Base-by-base conservation (phyloP, 1,284 basidiomycete species). In the Ceratobasidium sp. region DNA sequence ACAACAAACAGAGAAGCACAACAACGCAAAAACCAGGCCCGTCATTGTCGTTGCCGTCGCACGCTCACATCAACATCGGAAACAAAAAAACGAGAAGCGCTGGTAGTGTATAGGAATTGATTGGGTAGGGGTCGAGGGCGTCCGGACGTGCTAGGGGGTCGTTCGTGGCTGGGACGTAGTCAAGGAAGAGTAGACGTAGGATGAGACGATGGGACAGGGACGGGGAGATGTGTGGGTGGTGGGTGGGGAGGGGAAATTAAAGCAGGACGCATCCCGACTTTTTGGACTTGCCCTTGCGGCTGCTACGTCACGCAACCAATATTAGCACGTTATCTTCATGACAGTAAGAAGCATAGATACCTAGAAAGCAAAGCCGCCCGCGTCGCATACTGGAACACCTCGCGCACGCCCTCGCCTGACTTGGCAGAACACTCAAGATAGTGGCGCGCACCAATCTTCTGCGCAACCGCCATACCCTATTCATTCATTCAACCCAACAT, bases 341-440 rank as follows among this genome's bases (percentile, higher is more conserved):
- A 51, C 50, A 17, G 15, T 51, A 51, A 51, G 31, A 31, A 29
- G n/a, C 14, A 4, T 27, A 50, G 27, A n/a, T 31, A 79, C 76
- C 85, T 83, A 80, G 81, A 85, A 77, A 92, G 86, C 62, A 96
- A 87, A 56, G 94, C 94, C 67, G 91, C 90, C 78, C 93, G 89
- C 71, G 94, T 95, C 53, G 95, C 95, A 78, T 91, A 91, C 83
- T 96, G 93, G 88, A 97, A 97, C 51, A 96, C 94, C 83, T 97
- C 95, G 78, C 93, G 89, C 65, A 97, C 95, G 78, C 95, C 95
- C 82, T 94, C 91, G 75, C 95, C 94, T 17, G 91, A 90, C 87
- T 93, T 94, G 82, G 95, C 94, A 75, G 92, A 94, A 84, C 95
- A 97, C 83, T 97, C 95, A 75, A 96, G 89, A 83, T 97, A 97